Evolutionary conservation across 2,329 filamentous ascomycete genomes (phyloP).

Genomic region (Pseudogymnoascus verrucosus): DNA sequence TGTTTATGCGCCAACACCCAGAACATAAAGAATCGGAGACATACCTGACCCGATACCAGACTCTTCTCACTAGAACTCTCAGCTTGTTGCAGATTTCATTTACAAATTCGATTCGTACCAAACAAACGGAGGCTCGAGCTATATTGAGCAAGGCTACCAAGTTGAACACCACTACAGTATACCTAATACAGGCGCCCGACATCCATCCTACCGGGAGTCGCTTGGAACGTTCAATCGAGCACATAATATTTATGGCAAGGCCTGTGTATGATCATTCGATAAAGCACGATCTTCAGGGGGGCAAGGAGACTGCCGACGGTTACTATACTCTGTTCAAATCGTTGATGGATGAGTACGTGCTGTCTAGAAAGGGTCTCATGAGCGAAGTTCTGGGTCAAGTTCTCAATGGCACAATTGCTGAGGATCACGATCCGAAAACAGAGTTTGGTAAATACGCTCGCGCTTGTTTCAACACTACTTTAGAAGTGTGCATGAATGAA

Average conservation of each 20-base stretch:
- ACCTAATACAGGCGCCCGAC: conserved; percentile 9
- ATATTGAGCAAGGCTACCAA: conserved; percentile 7
- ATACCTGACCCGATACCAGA: conserved; percentile 79
- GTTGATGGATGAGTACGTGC: conserved; percentile 8
- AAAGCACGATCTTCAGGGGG: neutral
- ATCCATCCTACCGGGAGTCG: neutral
- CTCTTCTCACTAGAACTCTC: conserved; percentile 63
- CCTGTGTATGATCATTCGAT: conserved; percentile 6
- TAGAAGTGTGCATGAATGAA: conserved; percentile 8
- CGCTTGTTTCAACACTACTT: conserved; percentile 4
- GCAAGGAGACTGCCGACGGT: neutral
- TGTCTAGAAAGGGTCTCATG: neutral
- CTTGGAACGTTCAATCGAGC: conserved; percentile 9
- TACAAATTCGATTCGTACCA: conserved; percentile 8
- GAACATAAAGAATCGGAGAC: conserved; percentile 80
- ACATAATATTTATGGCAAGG: conserved; percentile 9
- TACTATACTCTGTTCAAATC: conserved; percentile 6
- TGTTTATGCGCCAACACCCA: conserved; percentile 82
- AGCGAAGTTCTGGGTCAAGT: conserved; percentile 6
- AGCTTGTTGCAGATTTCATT: conserved; percentile 42
- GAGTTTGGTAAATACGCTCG: conserved; percentile 8
- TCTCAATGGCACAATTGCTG: conserved; percentile 5
- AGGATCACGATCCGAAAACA: neutral
- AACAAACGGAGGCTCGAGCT: neutral
- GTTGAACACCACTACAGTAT: conserved; percentile 7